These are phyloP conservation scores for Prunus yedoensis DNA, from an alignment of 331 rosid genomes.

Conservation along the genomic window DNA sequence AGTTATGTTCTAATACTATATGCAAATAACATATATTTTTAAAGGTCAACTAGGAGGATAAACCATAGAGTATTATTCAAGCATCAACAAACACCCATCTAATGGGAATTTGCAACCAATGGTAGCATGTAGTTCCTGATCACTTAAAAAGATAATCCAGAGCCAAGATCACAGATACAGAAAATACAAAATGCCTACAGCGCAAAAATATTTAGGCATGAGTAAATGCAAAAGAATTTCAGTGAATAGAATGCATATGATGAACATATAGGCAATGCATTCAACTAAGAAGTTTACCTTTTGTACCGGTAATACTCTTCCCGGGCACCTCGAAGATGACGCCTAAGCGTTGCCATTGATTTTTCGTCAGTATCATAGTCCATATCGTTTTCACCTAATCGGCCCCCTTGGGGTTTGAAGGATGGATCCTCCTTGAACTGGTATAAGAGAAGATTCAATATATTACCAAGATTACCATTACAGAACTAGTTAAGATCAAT, in stretches of 20 bases:
- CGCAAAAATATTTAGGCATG: background rate
- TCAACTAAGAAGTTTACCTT: conserved; percentile 50
- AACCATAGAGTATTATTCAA: background rate
- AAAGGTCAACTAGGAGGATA: background rate
- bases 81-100: background rate
- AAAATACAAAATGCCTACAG: background rate
- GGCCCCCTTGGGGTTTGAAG: conserved; percentile 93
- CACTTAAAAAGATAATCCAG: background rate
- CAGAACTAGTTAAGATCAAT: conserved; percentile 8
- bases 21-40: too few species aligned
- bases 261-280: background rate
- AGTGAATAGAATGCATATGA: background rate
- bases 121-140: background rate
- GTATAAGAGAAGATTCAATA: conserved; percentile 27
- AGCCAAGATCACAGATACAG: too few species aligned
- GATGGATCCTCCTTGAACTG: conserved; percentile 90
- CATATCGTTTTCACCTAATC: conserved; percentile 78
- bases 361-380: conserved; percentile 98
- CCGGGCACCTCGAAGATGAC: conserved; percentile 82
- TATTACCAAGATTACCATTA: conserved; percentile 22
- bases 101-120: background rate
- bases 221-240: background rate
- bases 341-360: conserved; percentile 93
- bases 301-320: conserved; percentile 85
- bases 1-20: background rate